phyloP scores from a whole-genome alignment of 305 asterid species.

The Rubia balearica region DNA sequence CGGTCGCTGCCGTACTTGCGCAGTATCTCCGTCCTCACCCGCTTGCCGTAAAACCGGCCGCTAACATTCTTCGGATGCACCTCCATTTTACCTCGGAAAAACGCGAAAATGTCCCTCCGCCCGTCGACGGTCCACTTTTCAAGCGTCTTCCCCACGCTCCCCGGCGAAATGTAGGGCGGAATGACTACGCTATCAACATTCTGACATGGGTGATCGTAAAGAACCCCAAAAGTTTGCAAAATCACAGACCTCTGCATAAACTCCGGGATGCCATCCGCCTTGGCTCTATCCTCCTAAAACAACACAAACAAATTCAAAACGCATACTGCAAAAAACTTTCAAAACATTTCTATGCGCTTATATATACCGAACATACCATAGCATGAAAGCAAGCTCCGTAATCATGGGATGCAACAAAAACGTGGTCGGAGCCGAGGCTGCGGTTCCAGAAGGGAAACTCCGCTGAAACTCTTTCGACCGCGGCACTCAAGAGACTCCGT shows the following conservation, averaged over 20 bases:
- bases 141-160: constrained; percentile 42
- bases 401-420: constrained; percentile 91
- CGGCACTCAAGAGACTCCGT: constrained; percentile 49
- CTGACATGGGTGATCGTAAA: constrained; percentile 68
- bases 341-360: neutral
- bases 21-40: constrained; percentile 58
- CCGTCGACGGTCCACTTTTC: constrained; percentile 33
- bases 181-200: constrained; percentile 65
- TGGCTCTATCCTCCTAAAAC: constrained; percentile 66
- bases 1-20: constrained; percentile 51
- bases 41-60: constrained; percentile 82
- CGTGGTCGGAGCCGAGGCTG: constrained; percentile 72
- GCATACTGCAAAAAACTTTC: neutral
- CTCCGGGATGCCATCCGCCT: constrained; percentile 65
- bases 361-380: constrained; percentile 35
- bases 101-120: constrained; percentile 68
- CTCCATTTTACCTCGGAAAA: constrained; percentile 94
- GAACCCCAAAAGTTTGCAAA: constrained; percentile 82
- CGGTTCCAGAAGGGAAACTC: constrained; percentile 78
- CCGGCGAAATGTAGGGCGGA: constrained; percentile 81
- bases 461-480: constrained; percentile 38
- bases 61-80: constrained; percentile 83
- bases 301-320: neutral
- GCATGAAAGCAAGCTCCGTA: constrained; percentile 94
- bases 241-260: constrained; percentile 56